phyloP scores from a whole-genome alignment of 1,284 basidiomycete species.

The Acaromyces ingoldii region DNA sequence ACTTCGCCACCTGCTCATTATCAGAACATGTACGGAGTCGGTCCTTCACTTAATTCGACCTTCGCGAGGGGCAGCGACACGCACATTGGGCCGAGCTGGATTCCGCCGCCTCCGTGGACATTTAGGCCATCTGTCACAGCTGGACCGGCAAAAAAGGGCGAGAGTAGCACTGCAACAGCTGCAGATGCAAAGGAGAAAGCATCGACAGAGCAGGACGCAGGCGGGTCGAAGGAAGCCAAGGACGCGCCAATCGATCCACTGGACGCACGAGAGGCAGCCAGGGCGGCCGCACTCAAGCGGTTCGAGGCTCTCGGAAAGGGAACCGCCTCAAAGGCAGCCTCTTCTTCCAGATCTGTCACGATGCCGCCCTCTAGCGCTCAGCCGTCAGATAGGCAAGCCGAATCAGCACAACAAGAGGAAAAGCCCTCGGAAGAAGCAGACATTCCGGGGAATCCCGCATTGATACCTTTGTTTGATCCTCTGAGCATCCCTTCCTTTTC shows the following conservation, averaged over 20 bases:
- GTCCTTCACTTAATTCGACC: too few species aligned
- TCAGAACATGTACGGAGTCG: too few species aligned
- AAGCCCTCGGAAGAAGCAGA: constrained; percentile 18
- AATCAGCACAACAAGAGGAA: too few species aligned
- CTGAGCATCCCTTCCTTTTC: constrained; percentile 29
- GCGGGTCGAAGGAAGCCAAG: background rate
- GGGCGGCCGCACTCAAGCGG: constrained; percentile 6
- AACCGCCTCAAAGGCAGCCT: constrained; percentile 15
- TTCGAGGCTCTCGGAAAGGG: background rate
- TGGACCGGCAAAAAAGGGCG: background rate
- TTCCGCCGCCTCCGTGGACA: too few species aligned
- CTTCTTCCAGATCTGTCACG: too few species aligned
- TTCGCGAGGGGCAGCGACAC: too few species aligned
- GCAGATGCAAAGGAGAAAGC: constrained; percentile 7
- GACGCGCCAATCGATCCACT: background rate
- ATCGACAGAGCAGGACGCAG: constrained; percentile 1
- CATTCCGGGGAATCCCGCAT: constrained; percentile 14
- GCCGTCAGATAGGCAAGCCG: too few species aligned
- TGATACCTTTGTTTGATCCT: constrained; percentile 38
- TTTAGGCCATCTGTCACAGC: too few species aligned
- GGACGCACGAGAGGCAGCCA: constrained; percentile 18
- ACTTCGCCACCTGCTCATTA: too few species aligned
- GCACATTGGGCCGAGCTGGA: too few species aligned
- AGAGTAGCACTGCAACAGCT: background rate
- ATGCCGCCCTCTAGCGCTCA: too few species aligned